These are phyloP conservation scores for Dysphania ambrosioides DNA, from an alignment of 148 eudicot species.

Conservation along the genomic window DNA sequence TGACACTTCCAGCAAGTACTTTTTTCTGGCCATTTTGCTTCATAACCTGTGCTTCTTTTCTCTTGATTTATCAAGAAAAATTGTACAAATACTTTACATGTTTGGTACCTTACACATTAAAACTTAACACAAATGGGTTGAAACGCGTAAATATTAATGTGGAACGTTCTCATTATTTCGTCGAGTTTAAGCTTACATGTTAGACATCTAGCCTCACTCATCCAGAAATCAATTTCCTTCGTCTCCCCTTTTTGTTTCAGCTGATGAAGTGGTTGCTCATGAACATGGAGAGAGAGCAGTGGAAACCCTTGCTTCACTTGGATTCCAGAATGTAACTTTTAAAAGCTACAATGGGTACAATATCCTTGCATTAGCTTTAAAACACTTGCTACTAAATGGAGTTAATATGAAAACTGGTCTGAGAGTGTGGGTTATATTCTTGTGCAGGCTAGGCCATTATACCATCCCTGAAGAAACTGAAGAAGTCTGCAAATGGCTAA, in stretches of 20 bases:
- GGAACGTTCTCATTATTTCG: too few relatives aligned
- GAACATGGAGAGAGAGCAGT: constrained; percentile 62
- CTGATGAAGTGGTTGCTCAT: constrained; percentile 66
- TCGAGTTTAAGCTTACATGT: too few relatives aligned
- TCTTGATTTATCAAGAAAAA: too few relatives aligned
- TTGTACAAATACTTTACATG: too few relatives aligned
- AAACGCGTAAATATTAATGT: not conserved
- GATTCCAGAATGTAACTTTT: constrained; percentile 56
- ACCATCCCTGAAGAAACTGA: constrained; percentile 64
- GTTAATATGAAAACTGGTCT: not conserved
- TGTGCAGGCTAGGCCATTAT: constrained; percentile 70
- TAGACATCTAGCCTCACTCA: not conserved
- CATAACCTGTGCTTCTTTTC: too few relatives aligned
- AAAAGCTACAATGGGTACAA: constrained; percentile 55
- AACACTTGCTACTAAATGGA: not conserved
- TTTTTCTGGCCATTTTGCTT: too few relatives aligned
- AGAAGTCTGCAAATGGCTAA: constrained; percentile 62
- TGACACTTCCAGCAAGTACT: too few relatives aligned
- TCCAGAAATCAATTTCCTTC: not conserved
- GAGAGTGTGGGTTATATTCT: not conserved
- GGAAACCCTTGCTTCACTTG: constrained; percentile 44
- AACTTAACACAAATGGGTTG: too few relatives aligned
- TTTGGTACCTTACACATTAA: too few relatives aligned
- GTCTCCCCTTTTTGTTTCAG: constrained; percentile 31
- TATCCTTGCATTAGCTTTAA: constrained; percentile 10